phyloP scores from a whole-genome alignment of 257 asterid species.

The Nicotiana knightiana region DNA sequence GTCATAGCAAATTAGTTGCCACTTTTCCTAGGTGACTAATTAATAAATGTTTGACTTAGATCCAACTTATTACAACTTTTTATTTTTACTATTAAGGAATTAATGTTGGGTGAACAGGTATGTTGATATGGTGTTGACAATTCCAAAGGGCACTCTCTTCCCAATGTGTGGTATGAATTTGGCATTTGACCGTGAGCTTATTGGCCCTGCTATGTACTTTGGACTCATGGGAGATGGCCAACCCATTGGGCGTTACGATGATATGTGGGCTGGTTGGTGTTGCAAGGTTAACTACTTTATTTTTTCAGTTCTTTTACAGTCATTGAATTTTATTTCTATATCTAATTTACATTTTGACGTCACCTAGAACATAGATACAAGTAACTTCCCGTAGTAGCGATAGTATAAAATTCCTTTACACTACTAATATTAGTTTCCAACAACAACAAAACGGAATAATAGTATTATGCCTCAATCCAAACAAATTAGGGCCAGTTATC shows the following conservation, averaged over 20 bases:
- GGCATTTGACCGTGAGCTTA: conserved; percentile 80
- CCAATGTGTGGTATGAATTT: conserved; percentile 97
- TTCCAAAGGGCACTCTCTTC: conserved; percentile 82
- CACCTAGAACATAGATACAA: too few species aligned
- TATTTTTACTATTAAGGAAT: not conserved
- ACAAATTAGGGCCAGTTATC: too few species aligned
- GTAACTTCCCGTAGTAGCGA: too few species aligned
- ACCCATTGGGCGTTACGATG: conserved; percentile 93
- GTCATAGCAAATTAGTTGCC: not conserved
- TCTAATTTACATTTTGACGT: too few species aligned
- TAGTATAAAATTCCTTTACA: too few species aligned
- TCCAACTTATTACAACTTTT: too few species aligned
- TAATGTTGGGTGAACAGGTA: conserved; percentile 28
- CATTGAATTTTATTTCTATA: too few species aligned
- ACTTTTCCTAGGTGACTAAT: not conserved
- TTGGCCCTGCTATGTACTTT: conserved; percentile 90
- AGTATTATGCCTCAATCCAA: too few species aligned
- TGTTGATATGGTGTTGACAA: conserved; percentile 83
- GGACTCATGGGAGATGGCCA: conserved; percentile 98
- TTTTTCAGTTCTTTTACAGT: not conserved
- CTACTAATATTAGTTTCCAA: too few species aligned
- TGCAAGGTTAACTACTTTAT: conserved; percentile 39
- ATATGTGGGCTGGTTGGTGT: conserved; percentile 99
- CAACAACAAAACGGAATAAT: too few species aligned
- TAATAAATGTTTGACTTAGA: too few species aligned